phyloP scores from a whole-genome alignment of 2,329 filamentous ascomycete species.

The Epicoccum nigrum region DNA sequence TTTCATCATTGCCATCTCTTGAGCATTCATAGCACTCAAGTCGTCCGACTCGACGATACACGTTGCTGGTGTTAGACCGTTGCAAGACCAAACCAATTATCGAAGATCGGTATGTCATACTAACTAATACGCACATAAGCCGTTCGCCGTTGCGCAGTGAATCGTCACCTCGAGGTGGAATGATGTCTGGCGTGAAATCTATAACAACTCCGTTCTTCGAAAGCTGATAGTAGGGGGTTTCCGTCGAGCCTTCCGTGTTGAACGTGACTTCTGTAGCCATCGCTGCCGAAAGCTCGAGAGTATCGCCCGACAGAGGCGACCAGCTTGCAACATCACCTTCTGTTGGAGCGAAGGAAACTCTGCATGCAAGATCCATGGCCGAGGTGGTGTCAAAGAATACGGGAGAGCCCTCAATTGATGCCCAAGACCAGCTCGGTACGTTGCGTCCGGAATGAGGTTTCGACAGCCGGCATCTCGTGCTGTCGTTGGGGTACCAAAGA shows the following conservation, averaged over 20 bases:
- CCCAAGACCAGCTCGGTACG: constrained; percentile 48
- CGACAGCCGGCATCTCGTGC: constrained; percentile 33
- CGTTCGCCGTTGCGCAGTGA: constrained; percentile 36
- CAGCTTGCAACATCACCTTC: constrained; percentile 30
- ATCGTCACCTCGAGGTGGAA: constrained; percentile 36
- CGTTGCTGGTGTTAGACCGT: constrained; percentile 22
- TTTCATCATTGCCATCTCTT: constrained; percentile 30
- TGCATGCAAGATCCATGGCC: constrained; percentile 46
- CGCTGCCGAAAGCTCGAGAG: constrained; percentile 39
- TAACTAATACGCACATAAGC: constrained; percentile 41
- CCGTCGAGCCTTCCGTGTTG: constrained; percentile 7
- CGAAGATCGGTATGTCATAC: constrained; percentile 47
- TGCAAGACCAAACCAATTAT: constrained; percentile 44
- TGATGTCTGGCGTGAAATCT: constrained; percentile 43
- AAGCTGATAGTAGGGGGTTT: constrained; percentile 31
- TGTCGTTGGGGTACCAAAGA: constrained; percentile 45
- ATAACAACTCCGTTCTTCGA: constrained; percentile 37
- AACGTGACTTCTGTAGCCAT: constrained; percentile 44
- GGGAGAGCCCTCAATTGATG: constrained; percentile 43
- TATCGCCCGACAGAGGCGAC: constrained; percentile 40
- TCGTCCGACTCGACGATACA: constrained; percentile 42
- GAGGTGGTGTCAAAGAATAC: constrained; percentile 45
- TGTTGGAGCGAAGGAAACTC: constrained; percentile 35
- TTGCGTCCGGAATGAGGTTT: constrained; percentile 23
- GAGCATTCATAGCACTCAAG: constrained; percentile 47